These are phyloP conservation scores for Graphiopsis chlorocephala DNA, from an alignment of 2,329 filamentous ascomycete genomes.

Conservation along the genomic window DNA sequence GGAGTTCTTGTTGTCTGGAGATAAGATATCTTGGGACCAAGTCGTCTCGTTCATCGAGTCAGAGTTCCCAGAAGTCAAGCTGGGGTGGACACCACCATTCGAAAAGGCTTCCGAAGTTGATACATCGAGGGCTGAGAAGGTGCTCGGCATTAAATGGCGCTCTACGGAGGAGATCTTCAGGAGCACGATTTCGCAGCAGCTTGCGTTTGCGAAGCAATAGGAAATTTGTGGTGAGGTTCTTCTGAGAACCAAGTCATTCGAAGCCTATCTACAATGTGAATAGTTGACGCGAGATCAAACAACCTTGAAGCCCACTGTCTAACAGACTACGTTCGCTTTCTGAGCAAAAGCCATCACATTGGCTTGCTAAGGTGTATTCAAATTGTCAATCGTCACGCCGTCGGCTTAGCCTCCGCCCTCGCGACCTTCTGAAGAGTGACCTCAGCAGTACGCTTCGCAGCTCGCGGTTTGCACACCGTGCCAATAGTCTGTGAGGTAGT, in stretches of 20 bases:
- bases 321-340: not conserved
- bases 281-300: not conserved
- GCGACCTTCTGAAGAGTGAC: not conserved
- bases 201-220: not conserved
- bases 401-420: not conserved
- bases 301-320: not conserved
- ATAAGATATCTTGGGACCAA: not conserved
- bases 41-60: not conserved
- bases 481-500: constrained; percentile 4
- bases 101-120: not conserved
- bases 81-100: not conserved
- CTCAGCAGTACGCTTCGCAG: not conserved
- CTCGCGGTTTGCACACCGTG: constrained; percentile 4
- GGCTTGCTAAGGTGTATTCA: not conserved
- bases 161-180: not conserved
- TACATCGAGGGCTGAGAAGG: not conserved
- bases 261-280: not conserved
- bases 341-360: not conserved
- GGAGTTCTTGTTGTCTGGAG: not conserved
- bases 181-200: not conserved
- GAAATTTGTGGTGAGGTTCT: not conserved
- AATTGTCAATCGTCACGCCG: not conserved
- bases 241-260: not conserved
- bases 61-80: not conserved
- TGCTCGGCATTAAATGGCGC: not conserved